These are phyloP conservation scores for Protea cynaroides DNA, from an alignment of 164 flowering plant genomes.

Conservation along the genomic window DNA sequence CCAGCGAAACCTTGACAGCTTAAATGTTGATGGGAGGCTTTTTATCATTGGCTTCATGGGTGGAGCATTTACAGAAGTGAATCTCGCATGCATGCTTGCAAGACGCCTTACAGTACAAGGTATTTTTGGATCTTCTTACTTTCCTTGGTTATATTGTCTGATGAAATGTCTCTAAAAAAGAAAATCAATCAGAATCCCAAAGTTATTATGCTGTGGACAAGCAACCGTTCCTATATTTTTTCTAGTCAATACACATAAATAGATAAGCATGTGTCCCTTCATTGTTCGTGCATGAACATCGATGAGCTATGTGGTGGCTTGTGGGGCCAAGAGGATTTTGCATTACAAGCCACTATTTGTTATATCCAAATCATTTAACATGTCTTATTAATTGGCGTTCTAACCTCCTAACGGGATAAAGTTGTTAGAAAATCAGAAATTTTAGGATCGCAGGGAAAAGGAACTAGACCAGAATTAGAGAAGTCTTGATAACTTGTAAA, in stretches of 20 bases:
- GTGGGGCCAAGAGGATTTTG: background rate
- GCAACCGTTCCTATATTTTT: background rate
- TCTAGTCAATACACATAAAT: background rate
- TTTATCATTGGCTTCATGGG: conserved; percentile 71
- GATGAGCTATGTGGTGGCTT: background rate
- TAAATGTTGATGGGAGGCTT: conserved; percentile 80
- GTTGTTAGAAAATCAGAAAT: too few relatives aligned
- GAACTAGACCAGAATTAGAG: too few relatives aligned
- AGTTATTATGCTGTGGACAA: background rate
- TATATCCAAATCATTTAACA: too few relatives aligned
- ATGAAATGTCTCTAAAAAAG: background rate
- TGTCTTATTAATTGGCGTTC: too few relatives aligned
- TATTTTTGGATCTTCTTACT: conserved; percentile 14
- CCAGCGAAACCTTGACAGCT: conserved; percentile 67
- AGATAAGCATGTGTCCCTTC: background rate
- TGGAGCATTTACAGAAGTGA: conserved; percentile 53
- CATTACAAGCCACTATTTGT: background rate
- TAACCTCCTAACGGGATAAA: too few relatives aligned
- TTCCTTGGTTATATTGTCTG: background rate
- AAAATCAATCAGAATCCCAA: background rate
- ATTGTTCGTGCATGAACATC: too few relatives aligned
- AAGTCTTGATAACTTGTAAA: too few relatives aligned
- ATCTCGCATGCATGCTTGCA: conserved; percentile 51
- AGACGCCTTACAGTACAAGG: conserved; percentile 93
- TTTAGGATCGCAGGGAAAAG: too few relatives aligned